Conservation (phyloP, 2,329 filamentous ascomycete genomes). For the Scedosporium boydii region DNA sequence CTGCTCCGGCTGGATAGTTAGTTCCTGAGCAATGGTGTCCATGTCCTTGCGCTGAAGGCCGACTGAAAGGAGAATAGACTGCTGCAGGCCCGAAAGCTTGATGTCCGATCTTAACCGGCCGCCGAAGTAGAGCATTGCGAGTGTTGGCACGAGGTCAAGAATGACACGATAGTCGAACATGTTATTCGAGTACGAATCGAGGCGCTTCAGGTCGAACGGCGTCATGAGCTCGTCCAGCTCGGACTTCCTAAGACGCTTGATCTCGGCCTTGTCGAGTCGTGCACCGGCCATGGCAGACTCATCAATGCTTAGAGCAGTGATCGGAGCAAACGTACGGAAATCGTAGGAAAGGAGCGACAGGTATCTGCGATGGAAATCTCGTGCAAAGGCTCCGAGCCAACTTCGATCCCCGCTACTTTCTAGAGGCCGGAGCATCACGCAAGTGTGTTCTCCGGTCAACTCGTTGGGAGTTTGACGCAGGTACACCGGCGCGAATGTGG, state of each 20-base stretch:
- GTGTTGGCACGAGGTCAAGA: conserved; percentile 76
- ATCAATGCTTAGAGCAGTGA: conserved; percentile 76
- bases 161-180: conserved; percentile 98
- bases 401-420: conserved; percentile 56
- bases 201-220: conserved; percentile 87
- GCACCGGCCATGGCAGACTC: conserved; percentile 72
- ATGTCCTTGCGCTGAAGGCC: conserved; percentile 87
- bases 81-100: conserved; percentile 71
- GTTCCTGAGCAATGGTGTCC: conserved; percentile 68
- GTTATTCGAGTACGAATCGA: conserved; percentile 93
- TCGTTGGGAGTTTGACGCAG: conserved; percentile 93
- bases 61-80: conserved; percentile 78
- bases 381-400: conserved; percentile 85
- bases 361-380: conserved; percentile 94
- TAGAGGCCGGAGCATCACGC: conserved; percentile 88
- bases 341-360: conserved; percentile 82
- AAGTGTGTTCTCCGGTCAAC: conserved; percentile 92
- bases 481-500: conserved; percentile 80
- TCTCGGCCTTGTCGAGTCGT: conserved; percentile 45
- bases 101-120: conserved; percentile 60
- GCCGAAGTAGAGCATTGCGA: conserved; percentile 78
- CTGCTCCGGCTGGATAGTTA: conserved; percentile 65
- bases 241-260: conserved; percentile 54
- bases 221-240: conserved; percentile 73
- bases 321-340: conserved; percentile 72